Base-by-base conservation (phyloP, 768 basidiomycete species). In the Gautieria morchelliformis region DNA sequence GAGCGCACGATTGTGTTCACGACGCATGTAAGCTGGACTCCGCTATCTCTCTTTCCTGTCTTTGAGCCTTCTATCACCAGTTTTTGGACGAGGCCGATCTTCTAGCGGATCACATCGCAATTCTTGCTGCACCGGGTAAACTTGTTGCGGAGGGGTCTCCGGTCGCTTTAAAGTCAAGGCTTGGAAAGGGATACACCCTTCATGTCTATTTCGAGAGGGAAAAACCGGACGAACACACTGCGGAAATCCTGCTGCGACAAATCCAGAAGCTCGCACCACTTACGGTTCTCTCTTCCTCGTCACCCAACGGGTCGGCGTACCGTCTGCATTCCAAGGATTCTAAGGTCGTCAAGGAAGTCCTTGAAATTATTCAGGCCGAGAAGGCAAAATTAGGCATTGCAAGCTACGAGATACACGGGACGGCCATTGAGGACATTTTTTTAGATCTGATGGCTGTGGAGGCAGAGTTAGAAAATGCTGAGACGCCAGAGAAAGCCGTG, bases 361-460 rank as follows among this genome's bases (percentile, higher is more conserved):
- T 89, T 17, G 72, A 74, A 30, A 47, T 81, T 3, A 68, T 89
- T 1, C 81, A 87, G 30, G 59, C 66, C 0, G 73, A 81, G 37
- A 71, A 69, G 39, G 62, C 56, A 8, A 59, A 61, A 0, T 71
- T 74, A 44, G 58, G 65, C 9, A 71, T 87, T 39, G 63, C 64
- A 0, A 81, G 80, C 0, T 87, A 84, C 63, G 84, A 89, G 56
- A 75, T 89, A 22, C 69, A 85, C 20, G 83, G 85, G 10, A 84
- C 87, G 0, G 81, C 86, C 8, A 84, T 92, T 41, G 89, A 92
- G 67, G 86, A 89, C 57, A 85, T 92, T 46, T 91, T 92, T 71
- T 74, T 92, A 19, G 75, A 78, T 41, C 69, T 92, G 17, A 88
- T 89, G 85, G 68, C 32, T 24, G 42, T 51, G 41, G 45, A 37